phyloP scores from a whole-genome alignment of 352 stramenopile genomes.

The Globisporangium cylindrosporum region DNA sequence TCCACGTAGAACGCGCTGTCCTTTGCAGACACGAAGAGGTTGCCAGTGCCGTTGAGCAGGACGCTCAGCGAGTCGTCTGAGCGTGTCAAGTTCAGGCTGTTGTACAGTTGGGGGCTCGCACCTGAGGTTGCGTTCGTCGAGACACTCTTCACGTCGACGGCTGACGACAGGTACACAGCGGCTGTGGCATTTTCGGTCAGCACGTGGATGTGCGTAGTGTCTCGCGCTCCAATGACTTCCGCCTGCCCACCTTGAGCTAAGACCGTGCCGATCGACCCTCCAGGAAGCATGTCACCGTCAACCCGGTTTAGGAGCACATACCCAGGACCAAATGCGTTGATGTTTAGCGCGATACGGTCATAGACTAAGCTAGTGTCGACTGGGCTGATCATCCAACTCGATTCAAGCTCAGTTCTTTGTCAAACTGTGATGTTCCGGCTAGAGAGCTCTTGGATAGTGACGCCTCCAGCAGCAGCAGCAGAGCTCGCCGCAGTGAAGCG shows the following conservation, averaged over 20 bases:
- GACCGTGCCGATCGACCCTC: neutral
- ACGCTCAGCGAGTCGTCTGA: neutral
- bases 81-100: neutral
- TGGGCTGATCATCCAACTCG: neutral
- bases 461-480: neutral
- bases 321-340: neutral
- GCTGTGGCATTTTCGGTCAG: neutral
- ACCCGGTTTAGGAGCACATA: neutral
- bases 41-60: constrained; percentile 2
- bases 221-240: neutral
- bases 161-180: neutral
- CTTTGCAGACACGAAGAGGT: neutral
- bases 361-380: neutral
- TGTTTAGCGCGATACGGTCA: neutral
- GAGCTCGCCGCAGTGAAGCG: neutral
- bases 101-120: neutral
- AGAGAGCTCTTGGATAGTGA: neutral
- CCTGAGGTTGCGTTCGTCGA: too few species aligned
- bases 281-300: constrained; percentile 3
- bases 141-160: neutral
- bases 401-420: neutral
- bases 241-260: neutral
- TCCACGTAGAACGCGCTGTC: constrained; percentile 1
- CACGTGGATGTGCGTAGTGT: neutral
- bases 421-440: neutral